Conservation (phyloP, 78 protist genomes). For the Monocercomonoides exilis region DNA sequence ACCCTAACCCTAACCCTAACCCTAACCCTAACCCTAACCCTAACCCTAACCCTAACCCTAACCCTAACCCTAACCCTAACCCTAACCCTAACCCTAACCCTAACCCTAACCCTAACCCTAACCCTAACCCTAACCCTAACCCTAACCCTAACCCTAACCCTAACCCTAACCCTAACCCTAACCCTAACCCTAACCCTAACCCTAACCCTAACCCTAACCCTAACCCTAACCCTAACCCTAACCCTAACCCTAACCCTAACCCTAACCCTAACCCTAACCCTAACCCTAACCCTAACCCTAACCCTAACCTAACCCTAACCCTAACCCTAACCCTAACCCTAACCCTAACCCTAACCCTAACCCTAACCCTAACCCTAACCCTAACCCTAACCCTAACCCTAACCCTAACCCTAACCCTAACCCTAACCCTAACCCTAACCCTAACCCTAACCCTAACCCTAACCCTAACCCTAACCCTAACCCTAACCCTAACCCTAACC, state of each 20-base stretch:
- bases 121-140: neutral
- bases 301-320: too few relatives aligned
- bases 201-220: neutral
- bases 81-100: conserved; percentile 7
- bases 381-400: conserved; percentile 6
- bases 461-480: conserved; percentile 5
- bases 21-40: conserved; percentile 7
- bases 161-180: neutral
- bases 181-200: neutral
- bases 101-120: neutral
- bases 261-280: neutral
- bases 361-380: conserved; percentile 7
- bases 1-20: conserved; percentile 6
- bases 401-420: conserved; percentile 5
- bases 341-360: conserved; percentile 5
- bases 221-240: neutral
- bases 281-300: neutral
- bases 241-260: neutral
- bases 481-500: conserved; percentile 7
- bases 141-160: neutral
- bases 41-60: conserved; percentile 5
- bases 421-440: conserved; percentile 7
- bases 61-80: conserved; percentile 6
- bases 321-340: neutral
- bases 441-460: conserved; percentile 6